These are phyloP conservation scores for Citrus sp. DNA, from an alignment of 345 rosid species.

Conservation along the genomic window DNA sequence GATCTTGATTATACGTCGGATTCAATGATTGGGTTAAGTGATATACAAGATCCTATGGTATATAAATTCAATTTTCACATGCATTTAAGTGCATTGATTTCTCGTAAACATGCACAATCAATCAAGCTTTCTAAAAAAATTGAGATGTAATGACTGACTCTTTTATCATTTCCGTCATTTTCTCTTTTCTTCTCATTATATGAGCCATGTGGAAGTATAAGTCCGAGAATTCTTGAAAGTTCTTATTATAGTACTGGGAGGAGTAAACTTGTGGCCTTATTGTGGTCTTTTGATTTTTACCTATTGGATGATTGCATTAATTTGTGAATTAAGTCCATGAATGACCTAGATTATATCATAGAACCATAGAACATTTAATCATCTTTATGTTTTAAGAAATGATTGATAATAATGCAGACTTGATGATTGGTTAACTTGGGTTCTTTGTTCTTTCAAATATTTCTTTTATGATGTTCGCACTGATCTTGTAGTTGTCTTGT, in stretches of 20 bases:
- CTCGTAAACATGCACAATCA: background rate
- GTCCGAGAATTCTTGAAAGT: background rate
- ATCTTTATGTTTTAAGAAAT: background rate
- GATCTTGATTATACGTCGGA: slow-evolving; percentile 34
- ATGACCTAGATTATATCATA: background rate
- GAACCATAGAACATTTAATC: background rate
- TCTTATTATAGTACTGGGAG: background rate
- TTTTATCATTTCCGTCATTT: background rate
- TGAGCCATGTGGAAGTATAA: background rate
- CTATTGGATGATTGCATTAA: background rate
- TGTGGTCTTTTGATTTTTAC: background rate
- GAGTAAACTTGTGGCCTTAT: background rate
- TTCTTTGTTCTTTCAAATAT: background rate
- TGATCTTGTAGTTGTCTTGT: background rate
- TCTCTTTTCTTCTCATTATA: background rate
- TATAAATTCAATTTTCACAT: slow-evolving; percentile 10
- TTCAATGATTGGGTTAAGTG: slow-evolving; percentile 22
- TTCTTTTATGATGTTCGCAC: background rate
- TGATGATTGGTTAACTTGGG: slow-evolving; percentile 4
- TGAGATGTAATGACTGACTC: background rate
- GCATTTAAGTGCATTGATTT: slow-evolving; percentile 3
- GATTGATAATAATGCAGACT: background rate
- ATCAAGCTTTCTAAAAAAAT: background rate
- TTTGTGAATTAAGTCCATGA: background rate
- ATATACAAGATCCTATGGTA: slow-evolving; percentile 36